Evolutionary conservation across 225 moss, liverwort and hornwort genomes (phyloP), one percentile per base, ranked within the genome.

Genomic region (Bryoerythrophyllum caledonicum): DNA sequence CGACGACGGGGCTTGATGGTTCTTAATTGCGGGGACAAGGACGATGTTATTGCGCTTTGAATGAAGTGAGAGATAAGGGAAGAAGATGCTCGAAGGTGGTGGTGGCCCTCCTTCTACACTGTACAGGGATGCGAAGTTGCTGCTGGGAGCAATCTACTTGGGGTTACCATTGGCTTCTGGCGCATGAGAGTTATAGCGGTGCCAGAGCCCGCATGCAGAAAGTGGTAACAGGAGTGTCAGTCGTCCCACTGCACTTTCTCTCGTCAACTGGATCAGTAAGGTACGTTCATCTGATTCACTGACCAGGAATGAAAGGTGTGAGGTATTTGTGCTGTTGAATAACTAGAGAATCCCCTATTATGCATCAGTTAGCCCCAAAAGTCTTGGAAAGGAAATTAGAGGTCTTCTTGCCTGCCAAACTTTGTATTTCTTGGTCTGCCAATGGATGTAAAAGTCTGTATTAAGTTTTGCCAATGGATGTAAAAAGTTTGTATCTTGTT

Each of bases 101-200:
- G 48, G 48, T 49, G 48, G 19, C 48, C 48, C 48, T 49, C 19
- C 48, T 49, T 49, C 17, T 49, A 3, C 5, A 3, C 32, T 32
- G n/a, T n/a, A 49, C 17, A 52, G 40, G 3, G 2, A 15, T 28
- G 60, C 23, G 63, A 77, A 68, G 49, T 19, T 49, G 48, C 71
- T 78, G 35, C 23, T 70, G 26, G 46, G 21, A 17, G 1, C 61
- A 56, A 83, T 83, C 72, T 83, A 57, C 83, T 68, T 83, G 79
- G 83, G 76, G 83, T 76, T 83, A 37, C 72, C 48, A 49, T 49
- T 49, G 48, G 17, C 63, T 59, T 63, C 59, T 78, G 59, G 4
- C 10, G 32, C 6, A 49, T 49, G 48, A 37, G 46, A 62, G 56
- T 48, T 49, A 27, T 34, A 32, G 12, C 32, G 35, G 40, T 11